Evolutionary conservation across 169 alveolate genomes (phyloP), one percentile per base, ranked within the genome.

Genomic region (Cryptosporidium meleagridis): DNA sequence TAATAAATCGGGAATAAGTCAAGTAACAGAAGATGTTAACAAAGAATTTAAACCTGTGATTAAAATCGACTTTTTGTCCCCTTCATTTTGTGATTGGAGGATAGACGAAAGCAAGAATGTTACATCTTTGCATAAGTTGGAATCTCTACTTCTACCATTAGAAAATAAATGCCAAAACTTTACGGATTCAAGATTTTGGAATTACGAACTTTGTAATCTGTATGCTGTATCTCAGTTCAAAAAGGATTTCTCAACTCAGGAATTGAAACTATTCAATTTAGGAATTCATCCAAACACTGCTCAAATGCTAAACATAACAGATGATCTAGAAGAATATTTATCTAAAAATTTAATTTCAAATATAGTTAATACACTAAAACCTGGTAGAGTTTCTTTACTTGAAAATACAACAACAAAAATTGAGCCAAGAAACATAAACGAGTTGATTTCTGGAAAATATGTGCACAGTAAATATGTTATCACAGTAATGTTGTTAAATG

Each of bases 81-180:
- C 89, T 21, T 62, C 89, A 26, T 80, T 80, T 51, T 80, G 89
- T 29, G 75, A 61, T 62, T 80, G 89, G 89, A 80, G 75, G n/a
- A 16, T 59, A 41, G 67, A 80, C 29, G 80, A 59, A 65, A 18
- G 70, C 26, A 59, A 41, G 37, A 73, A 73, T 41, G 33, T 73
- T 33, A 59, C 59, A 29, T 73, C 86, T 26, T 51, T 73, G 29
- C 7, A 70, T 23, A 70, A 26, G 39, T 26, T 41, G 12, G 62
- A 44, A 41, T 4, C 41, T 16, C 14, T 70, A 44, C 21, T 80
- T 2, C 75, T 80, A 26, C 89, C 89, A 18, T 26, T 80, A 37
- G 80, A 59, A 65, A 65, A 65, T 1, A 59, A 41, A 41, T 80
- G 89, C 45, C 89, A 80, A 26, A 80, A 80, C 41, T 80, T 48